Conservation (phyloP, 78 protist species). For the Monosiga brevicollis region DNA sequence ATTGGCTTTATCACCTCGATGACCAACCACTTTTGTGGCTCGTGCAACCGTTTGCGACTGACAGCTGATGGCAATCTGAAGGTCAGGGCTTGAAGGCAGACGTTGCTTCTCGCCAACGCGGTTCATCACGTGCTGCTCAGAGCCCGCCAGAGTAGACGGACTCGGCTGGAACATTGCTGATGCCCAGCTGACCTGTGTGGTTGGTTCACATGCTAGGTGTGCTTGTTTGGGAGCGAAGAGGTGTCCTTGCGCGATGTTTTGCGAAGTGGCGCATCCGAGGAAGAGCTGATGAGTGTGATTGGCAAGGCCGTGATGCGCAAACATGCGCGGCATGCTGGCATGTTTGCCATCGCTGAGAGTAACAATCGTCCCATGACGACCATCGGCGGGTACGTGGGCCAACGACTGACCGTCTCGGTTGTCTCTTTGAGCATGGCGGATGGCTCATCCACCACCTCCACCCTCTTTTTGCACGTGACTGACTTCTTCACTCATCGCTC, state of each 20-base stretch:
- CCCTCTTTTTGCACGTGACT: no score
- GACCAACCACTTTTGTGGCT: constrained; percentile 79
- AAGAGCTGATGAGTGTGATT: constrained; percentile 28
- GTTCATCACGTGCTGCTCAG: no score
- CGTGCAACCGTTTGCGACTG: constrained; percentile 78
- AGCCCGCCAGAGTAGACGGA: no score
- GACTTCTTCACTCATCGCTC: no score
- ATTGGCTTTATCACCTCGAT: constrained; percentile 78
- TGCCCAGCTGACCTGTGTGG: no score
- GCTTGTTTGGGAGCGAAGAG: constrained; percentile 72
- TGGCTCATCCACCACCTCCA: no score
- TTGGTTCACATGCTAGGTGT: constrained; percentile 22
- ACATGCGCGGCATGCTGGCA: constrained; percentile 59
- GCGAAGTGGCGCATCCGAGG: constrained; percentile 55
- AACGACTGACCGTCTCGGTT: neutral
- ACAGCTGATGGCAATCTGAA: constrained; percentile 83
- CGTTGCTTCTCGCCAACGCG: no score
- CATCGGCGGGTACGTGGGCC: no score
- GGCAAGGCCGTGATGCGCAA: constrained; percentile 41
- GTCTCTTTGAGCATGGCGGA: no score
- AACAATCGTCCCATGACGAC: constrained; percentile 73
- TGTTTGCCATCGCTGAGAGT: constrained; percentile 49
- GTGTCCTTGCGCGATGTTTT: constrained; percentile 51
- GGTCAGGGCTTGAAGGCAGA: constrained; percentile 34
- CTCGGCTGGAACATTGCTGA: no score